A percentile compares a stretch with the other conserved stretches of the same genome.
These are phyloP conservation scores for Trichomonas vaginalis DNA, from an alignment of 208 protist species.

Conservation along the genomic window DNA sequence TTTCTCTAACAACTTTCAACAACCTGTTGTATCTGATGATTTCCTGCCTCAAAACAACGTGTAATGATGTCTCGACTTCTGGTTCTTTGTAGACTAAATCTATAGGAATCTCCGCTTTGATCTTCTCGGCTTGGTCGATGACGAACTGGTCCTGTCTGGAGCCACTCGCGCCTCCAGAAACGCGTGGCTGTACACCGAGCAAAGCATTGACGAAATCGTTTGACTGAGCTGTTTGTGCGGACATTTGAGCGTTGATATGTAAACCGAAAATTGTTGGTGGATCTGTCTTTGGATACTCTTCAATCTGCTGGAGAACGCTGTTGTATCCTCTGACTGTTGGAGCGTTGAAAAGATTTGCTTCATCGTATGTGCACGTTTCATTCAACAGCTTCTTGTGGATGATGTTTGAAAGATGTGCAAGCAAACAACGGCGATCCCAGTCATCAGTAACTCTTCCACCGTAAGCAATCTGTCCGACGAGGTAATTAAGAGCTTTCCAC, in stretches of 20 bases:
- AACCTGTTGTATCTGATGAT: slow-evolving; percentile 82
- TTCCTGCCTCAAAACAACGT: slow-evolving; percentile 79
- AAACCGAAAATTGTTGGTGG: slow-evolving; percentile 80
- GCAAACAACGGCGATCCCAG: slow-evolving; percentile 68
- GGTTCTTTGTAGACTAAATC: background rate
- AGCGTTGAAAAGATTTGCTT: background rate
- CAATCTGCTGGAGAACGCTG: background rate
- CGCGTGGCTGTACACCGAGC: background rate
- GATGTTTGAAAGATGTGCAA: slow-evolving; percentile 66
- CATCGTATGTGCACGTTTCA: slow-evolving; percentile 54
- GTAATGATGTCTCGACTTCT: slow-evolving; percentile 68
- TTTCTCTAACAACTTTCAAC: slow-evolving; percentile 36
- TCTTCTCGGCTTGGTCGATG: background rate
- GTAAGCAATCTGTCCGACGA: slow-evolving; percentile 92
- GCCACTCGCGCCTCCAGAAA: background rate
- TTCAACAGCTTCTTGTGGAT: slow-evolving; percentile 58
- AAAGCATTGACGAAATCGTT: background rate
- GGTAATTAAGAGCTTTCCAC: slow-evolving; percentile 84
- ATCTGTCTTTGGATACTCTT: slow-evolving; percentile 45
- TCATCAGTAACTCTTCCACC: slow-evolving; percentile 90
- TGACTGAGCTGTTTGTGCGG: slow-evolving; percentile 55
- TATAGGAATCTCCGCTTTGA: background rate
- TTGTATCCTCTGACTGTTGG: background rate
- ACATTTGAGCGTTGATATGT: slow-evolving; percentile 84
- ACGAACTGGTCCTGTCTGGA: background rate